A percentile compares a stretch with the other conserved stretches of the same genome.
Evolutionary conservation across 805 yeast species (phyloP).

Genomic region (Metschnikowia picachoensis): DNA sequence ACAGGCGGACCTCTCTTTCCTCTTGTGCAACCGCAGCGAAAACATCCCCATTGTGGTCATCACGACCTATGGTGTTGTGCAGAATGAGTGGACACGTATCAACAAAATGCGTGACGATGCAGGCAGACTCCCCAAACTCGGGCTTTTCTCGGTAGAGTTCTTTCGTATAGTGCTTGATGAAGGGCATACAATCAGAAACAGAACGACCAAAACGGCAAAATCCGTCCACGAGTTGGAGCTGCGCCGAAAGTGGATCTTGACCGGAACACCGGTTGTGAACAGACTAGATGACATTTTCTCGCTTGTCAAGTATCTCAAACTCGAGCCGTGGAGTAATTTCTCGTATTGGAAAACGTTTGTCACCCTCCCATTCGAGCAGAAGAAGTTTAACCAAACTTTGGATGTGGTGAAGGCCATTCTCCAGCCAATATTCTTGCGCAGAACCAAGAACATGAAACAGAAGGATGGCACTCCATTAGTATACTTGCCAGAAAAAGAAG

Average conservation of each 20-base stretch:
- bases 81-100: constrained; percentile 63
- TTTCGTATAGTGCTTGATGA: constrained; percentile 81
- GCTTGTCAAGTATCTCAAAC: constrained; percentile 62
- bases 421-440: constrained; percentile 75
- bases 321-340: constrained; percentile 89
- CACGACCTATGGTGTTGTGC: constrained; percentile 86
- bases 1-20: constrained; percentile 44
- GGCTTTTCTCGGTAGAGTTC: constrained; percentile 69
- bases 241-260: constrained; percentile 74
- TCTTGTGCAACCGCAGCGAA: constrained; percentile 36
- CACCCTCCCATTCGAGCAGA: constrained; percentile 76
- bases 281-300: constrained; percentile 83
- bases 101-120: constrained; percentile 26
- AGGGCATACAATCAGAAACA: constrained; percentile 83
- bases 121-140: constrained; percentile 36
- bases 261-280: constrained; percentile 93
- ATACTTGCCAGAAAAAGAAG: constrained; percentile 69
- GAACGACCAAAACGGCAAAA: constrained; percentile 72
- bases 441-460: constrained; percentile 83
- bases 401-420: constrained; percentile 80
- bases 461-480: constrained; percentile 71
- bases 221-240: constrained; percentile 67
- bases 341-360: constrained; percentile 86
- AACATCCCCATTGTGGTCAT: constrained; percentile 65
- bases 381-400: constrained; percentile 66